Conservation (phyloP, 176 grass and related monocot genomes). For the Echinochloa phyllopogon region DNA sequence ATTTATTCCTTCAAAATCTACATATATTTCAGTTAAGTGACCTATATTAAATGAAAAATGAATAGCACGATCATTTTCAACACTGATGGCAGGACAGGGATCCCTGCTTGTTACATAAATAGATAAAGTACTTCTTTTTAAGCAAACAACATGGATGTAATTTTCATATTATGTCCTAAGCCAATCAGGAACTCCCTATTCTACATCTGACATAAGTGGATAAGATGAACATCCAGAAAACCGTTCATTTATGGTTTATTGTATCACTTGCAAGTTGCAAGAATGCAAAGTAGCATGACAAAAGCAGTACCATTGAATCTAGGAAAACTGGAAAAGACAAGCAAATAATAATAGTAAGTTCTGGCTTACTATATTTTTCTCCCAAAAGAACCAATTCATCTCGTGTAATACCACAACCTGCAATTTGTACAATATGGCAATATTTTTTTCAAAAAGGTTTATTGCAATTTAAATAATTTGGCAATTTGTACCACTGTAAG, state of each 20-base stretch:
- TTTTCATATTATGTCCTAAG: constrained; percentile 26
- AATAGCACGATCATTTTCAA: constrained; percentile 16
- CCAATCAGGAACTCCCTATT: constrained; percentile 3
- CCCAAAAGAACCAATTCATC: constrained; percentile 90
- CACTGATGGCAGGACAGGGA: not conserved
- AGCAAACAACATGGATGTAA: constrained; percentile 5
- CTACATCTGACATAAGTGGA: constrained; percentile 19
- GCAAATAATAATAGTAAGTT: constrained; percentile 28
- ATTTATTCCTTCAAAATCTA: constrained; percentile 18
- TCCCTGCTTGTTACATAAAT: constrained; percentile 8
- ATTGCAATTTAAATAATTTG: constrained; percentile 44
- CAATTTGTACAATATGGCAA: constrained; percentile 32
- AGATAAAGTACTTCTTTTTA: not conserved
- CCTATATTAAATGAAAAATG: not conserved
- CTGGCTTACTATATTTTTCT: constrained; percentile 74
- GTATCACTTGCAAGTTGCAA: constrained; percentile 38
- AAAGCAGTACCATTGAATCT: constrained; percentile 4
- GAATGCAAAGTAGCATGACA: constrained; percentile 34
- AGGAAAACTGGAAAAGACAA: not conserved
- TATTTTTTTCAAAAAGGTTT: not conserved
- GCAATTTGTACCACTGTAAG: not conserved
- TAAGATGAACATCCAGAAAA: constrained; percentile 23
- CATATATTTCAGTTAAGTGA: not conserved
- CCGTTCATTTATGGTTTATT: constrained; percentile 4
- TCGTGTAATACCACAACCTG: constrained; percentile 90